phyloP scores from a whole-genome alignment of 345 rosid genomes.

The Psidium guajava region DNA sequence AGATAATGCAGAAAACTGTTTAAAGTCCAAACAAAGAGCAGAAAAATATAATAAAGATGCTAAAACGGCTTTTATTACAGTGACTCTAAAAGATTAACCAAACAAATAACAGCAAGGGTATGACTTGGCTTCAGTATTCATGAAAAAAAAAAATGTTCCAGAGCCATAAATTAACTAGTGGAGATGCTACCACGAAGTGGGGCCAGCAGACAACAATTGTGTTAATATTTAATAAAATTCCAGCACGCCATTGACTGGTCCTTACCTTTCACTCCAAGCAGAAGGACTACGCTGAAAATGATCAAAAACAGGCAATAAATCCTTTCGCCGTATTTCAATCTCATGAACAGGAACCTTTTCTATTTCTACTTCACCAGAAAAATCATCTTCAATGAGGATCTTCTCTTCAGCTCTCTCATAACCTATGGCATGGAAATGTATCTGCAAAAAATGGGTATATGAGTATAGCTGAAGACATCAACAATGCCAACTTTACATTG shows the following conservation, averaged over 20 bases:
- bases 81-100: neutral
- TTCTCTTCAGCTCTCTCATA: constrained; percentile 16
- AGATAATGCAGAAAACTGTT: neutral
- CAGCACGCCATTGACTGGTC: neutral
- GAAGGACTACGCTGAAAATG: constrained; percentile 47
- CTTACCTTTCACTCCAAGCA: constrained; percentile 52
- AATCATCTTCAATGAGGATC: constrained; percentile 11
- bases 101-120: neutral
- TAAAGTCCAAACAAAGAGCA: neutral
- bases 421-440: constrained; percentile 56
- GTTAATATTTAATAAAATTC: neutral
- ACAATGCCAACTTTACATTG: neutral
- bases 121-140: neutral
- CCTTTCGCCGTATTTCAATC: constrained; percentile 71
- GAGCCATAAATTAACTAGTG: neutral
- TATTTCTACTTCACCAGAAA: constrained; percentile 62
- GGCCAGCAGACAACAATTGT: neutral
- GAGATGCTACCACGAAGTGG: neutral
- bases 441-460: constrained; percentile 23
- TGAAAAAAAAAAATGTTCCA: neutral
- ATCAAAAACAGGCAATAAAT: constrained; percentile 72
- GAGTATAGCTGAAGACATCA: neutral
- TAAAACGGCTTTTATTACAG: neutral
- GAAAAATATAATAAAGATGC: neutral
- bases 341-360: constrained; percentile 56